These are phyloP conservation scores for Pichia norvegensis DNA, from an alignment of 1,139 yeast species.

Conservation along the genomic window DNA sequence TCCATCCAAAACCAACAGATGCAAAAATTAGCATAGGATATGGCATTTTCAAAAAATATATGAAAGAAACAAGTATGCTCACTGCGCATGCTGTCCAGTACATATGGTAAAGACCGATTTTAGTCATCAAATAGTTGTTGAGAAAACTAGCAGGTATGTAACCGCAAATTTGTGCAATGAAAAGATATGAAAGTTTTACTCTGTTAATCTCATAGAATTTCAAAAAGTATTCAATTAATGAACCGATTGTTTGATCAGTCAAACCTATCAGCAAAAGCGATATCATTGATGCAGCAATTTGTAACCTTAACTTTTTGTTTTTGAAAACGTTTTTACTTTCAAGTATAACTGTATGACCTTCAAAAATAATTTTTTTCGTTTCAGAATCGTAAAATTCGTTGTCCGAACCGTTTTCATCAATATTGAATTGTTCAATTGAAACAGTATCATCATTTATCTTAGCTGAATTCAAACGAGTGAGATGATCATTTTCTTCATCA, in stretches of 20 bases:
- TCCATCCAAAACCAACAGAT: slow-evolving; percentile 45
- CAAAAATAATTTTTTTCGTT: slow-evolving; percentile 6
- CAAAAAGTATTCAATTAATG: slow-evolving; percentile 45
- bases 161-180: slow-evolving; percentile 31
- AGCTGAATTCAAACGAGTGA: background rate
- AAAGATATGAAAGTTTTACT: slow-evolving; percentile 27
- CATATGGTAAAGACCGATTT: slow-evolving; percentile 27
- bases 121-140: slow-evolving; percentile 24
- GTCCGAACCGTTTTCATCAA: background rate
- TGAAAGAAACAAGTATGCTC: slow-evolving; percentile 14
- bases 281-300: slow-evolving; percentile 34
- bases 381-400: background rate
- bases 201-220: slow-evolving; percentile 40
- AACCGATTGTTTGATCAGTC: slow-evolving; percentile 52
- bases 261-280: slow-evolving; percentile 43
- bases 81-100: slow-evolving; percentile 18
- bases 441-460: background rate
- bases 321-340: slow-evolving; percentile 32
- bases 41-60: slow-evolving; percentile 31
- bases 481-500: background rate
- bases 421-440: slow-evolving; percentile 1
- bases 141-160: slow-evolving; percentile 30
- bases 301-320: slow-evolving; percentile 32
- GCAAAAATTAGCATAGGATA: slow-evolving; percentile 32
- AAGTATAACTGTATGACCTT: slow-evolving; percentile 23